These are phyloP conservation scores for Nakaseomyces kungkrabaensis DNA, from an alignment of 1,139 yeast genomes.

Conservation along the genomic window DNA sequence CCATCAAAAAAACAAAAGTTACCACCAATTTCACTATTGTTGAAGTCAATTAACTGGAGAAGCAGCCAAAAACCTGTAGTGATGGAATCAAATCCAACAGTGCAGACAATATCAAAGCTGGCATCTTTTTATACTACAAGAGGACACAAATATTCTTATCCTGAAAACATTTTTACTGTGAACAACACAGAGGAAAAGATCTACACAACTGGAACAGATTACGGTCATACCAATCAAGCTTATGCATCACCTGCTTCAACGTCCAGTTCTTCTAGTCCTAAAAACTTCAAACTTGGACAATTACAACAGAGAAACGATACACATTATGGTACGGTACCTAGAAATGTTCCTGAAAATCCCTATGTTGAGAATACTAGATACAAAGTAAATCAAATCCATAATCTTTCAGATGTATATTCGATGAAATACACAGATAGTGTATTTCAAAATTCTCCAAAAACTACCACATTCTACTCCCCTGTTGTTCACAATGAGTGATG, in stretches of 20 bases:
- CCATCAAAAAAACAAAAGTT: neutral
- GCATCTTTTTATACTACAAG: slow-evolving; percentile 21
- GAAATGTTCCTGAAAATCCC: neutral
- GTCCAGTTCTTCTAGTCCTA: neutral
- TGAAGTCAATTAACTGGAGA: neutral
- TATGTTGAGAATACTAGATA: neutral
- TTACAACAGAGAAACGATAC: neutral
- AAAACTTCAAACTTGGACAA: neutral
- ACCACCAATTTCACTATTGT: neutral
- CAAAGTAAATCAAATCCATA: neutral
- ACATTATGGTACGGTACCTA: neutral
- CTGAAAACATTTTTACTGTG: slow-evolving; percentile 9
- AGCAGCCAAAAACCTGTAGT: neutral
- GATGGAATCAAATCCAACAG: slow-evolving; percentile 11
- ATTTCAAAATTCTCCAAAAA: neutral
- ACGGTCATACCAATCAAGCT: neutral
- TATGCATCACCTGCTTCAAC: neutral
- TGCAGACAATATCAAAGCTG: slow-evolving; percentile 16
- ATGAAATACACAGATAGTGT: neutral
- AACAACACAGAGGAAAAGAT: neutral
- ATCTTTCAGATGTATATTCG: neutral
- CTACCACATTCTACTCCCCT: neutral
- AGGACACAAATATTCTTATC: slow-evolving; percentile 22
- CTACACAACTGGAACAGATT: neutral
- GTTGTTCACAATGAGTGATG: neutral